Base-by-base conservation (phyloP, 2,329 filamentous ascomycete species). In the Stachybotrys echinatus region DNA sequence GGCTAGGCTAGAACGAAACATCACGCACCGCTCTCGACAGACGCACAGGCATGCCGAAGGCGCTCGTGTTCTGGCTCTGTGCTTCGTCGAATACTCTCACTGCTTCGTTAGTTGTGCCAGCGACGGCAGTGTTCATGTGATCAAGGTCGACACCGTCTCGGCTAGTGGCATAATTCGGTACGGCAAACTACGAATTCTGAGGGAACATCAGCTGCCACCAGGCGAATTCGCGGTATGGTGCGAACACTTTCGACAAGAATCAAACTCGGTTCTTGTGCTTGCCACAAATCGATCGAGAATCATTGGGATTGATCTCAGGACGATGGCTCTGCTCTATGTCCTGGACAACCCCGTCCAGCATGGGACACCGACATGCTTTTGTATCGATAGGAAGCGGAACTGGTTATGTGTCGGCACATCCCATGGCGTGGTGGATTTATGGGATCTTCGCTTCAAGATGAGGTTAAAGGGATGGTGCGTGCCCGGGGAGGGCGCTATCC, bases 401-500 rank as follows among this genome's bases (percentile, higher is more conserved):
- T 99, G 94, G 94, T 75, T 99, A 3, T 79, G 95, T 2, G 72
- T 97, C 1, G 94, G 92, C 34, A 99, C 95, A 1, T 89, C 90
- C 0, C 92, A 97, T 64, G 94, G 95, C 34, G 86, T 97, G 23
- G 75, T 99, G 7, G 88, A 95, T 63, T 78, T 99, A 2, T 99
- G 94, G 94, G 94, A 99, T 67, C 76, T 99, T 39, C 87, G 94
- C n/a, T 99, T 99, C 75, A 87, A 84, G 56, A 81, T 97, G 59
- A 83, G 90, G 20, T 74, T 97, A 21, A 91, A 89, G 65, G 88
- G 86, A 14, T 97, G 92, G 90, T 90, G 90, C 1, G 80, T 96
- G 23, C 84, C 89, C 0, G 89, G 88, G 20, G 88, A 88, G 52
- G 84, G 86, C 1, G 77, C 89, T 18, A 89, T 97, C 54, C 87